These are phyloP conservation scores for Curvularia verruculosa DNA, from an alignment of 2,329 filamentous ascomycete genomes.

Conservation along the genomic window DNA sequence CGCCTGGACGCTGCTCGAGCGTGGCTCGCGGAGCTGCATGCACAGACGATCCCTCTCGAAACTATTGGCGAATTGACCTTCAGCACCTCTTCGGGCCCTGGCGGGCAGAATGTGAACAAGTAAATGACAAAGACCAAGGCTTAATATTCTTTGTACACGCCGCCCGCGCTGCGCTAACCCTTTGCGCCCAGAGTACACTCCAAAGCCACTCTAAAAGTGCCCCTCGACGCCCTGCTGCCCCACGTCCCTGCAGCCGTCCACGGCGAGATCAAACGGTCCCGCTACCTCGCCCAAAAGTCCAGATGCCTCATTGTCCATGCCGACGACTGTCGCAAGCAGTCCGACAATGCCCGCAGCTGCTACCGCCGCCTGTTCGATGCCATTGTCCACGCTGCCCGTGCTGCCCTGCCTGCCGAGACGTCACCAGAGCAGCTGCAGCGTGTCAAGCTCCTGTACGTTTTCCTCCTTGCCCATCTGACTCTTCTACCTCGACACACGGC, in stretches of 20 bases:
- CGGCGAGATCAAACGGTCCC: conserved; percentile 57
- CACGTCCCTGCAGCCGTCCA: conserved; percentile 63
- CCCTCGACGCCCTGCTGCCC: conserved; percentile 59
- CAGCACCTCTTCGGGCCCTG: conserved; percentile 68
- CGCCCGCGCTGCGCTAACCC: conserved; percentile 48
- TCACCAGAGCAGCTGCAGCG: conserved; percentile 60
- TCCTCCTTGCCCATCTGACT: conserved; percentile 11
- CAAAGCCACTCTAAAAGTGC: conserved; percentile 67
- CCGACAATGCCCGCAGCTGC: conserved; percentile 64
- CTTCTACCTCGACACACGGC: too few species aligned
- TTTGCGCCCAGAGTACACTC: conserved; percentile 65
- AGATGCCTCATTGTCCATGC: conserved; percentile 65
- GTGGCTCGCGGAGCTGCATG: conserved; percentile 63
- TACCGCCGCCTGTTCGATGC: conserved; percentile 63
- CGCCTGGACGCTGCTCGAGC: conserved; percentile 54
- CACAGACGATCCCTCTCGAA: conserved; percentile 60
- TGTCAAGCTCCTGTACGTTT: conserved; percentile 64
- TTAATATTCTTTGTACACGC: conserved; percentile 10
- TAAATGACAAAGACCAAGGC: conserved; percentile 45
- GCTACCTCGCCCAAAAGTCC: conserved; percentile 61
- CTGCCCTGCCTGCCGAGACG: conserved; percentile 65
- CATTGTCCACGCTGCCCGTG: conserved; percentile 58
- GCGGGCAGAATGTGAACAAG: conserved; percentile 74
- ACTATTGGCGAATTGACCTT: conserved; percentile 65
- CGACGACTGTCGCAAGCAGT: conserved; percentile 67